Conservation (phyloP, 495 filamentous ascomycete species). For the Penicillium simplicissimum region DNA sequence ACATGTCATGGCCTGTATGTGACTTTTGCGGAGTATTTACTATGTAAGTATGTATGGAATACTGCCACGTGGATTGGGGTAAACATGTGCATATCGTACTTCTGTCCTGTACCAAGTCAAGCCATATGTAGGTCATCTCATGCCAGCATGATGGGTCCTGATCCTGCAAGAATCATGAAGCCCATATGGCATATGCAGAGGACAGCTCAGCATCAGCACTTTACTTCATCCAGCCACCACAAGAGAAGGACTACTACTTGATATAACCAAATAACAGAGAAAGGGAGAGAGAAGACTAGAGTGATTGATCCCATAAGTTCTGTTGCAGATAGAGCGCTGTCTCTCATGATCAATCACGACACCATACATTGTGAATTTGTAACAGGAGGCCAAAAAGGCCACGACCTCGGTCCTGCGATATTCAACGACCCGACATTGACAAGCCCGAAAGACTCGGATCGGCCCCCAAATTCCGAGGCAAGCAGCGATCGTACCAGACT, state of each 20-base stretch:
- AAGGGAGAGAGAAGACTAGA: not conserved
- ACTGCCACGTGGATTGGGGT: constrained; percentile 14
- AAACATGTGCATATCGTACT: not conserved
- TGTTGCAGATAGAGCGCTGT: not conserved
- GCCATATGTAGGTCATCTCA: constrained; percentile 1
- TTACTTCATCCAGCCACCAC: not conserved
- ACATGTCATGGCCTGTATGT: not conserved
- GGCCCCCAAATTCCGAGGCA: constrained; percentile 18
- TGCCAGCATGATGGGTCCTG: not conserved
- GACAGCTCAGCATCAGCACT: not conserved
- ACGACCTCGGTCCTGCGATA: constrained; percentile 1
- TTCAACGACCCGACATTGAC: not conserved
- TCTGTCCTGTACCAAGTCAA: not conserved
- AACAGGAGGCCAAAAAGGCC: not conserved
- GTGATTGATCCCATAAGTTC: not conserved
- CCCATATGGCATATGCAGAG: not conserved
- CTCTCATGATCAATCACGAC: not conserved
- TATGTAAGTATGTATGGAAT: constrained; percentile 1
- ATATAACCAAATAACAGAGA: too few species aligned
- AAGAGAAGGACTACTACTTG: not conserved
- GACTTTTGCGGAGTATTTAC: not conserved
- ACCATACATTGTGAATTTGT: not conserved
- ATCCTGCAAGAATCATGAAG: not conserved
- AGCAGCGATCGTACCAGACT: not conserved
- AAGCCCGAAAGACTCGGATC: constrained; percentile 7